Base-by-base conservation (phyloP, 257 asterid species). In the Anisodus acutangulus region DNA sequence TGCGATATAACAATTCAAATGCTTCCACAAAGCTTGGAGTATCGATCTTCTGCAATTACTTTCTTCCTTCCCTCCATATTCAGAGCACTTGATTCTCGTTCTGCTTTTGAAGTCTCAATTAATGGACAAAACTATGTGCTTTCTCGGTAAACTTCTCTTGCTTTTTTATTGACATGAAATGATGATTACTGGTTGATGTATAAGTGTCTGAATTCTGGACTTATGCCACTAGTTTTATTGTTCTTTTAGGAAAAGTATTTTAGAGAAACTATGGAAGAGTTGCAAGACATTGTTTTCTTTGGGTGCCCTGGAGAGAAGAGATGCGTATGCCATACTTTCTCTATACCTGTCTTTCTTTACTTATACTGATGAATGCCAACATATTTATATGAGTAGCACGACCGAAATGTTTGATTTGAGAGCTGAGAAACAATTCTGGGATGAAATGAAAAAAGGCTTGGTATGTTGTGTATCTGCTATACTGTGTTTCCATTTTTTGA, bases 401-500 rank as follows among this genome's bases (percentile, higher is more conserved):
- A 90, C 88, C 79, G 88, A 60, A 84, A 51, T 80, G 62, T 91
- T 90, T 89, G 92, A 93, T 86, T 86, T 93, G 90, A 89, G 89
- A 89, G 87, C 70, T 71, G 92, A 91, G 84, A 85, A 84, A 67
- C 92, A 86, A 58, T 93, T 95, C 83, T 95, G 98, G 99, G 91
- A 89, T 86, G 97, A 95, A 92, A 86, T 94, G 53, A 93, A 90
- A 87, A 91, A 91, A 81, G 99, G 99, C 90, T 92, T 95, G 98
- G 99, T 94, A 92, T 86, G 81, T 87, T 74, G 59, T 71, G 64
- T 71, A 57, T 68, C 84, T 63, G 63, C 45, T 81, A 72, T 47
- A 17, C 16, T 22, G 64, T 45, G 12, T 35, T 51, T 62, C 58
- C 13, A 4, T 69, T 80, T 51, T 53, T 82, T 74, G 39, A 59